A percentile compares a stretch with the other conserved stretches of the same genome.
phyloP scores from a whole-genome alignment of 2,329 filamentous ascomycete genomes.

The Epichloe typhina region DNA sequence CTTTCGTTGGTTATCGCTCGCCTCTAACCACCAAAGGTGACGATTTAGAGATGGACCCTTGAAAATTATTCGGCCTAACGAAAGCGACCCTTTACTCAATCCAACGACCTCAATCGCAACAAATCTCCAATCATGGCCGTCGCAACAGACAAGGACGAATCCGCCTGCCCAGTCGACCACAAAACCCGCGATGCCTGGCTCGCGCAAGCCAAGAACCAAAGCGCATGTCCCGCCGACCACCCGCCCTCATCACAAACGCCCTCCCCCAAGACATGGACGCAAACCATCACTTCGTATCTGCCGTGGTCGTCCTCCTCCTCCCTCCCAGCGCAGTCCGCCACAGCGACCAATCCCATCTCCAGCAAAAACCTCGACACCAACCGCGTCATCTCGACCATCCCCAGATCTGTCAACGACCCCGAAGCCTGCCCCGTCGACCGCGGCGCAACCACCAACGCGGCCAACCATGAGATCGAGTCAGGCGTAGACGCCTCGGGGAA shows the following conservation, averaged over 20 bases:
- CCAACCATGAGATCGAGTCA: constrained; percentile 70
- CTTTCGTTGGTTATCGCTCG: no score
- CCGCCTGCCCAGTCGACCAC: constrained; percentile 76
- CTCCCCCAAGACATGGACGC: constrained; percentile 28
- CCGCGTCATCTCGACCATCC: constrained; percentile 70
- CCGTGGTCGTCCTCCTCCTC: constrained; percentile 22
- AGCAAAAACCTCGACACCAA: constrained; percentile 41
- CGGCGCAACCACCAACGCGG: constrained; percentile 47
- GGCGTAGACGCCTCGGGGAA: constrained; percentile 64
- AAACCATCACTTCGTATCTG: constrained; percentile 28
- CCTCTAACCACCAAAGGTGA: no score
- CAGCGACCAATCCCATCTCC: constrained; percentile 7
- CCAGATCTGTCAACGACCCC: constrained; percentile 38
- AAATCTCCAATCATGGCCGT: constrained; percentile 1
- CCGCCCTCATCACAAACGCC: constrained; percentile 7
- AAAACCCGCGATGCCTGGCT: constrained; percentile 83
- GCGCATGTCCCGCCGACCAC: constrained; percentile 23
- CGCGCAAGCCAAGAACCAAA: constrained; percentile 38
- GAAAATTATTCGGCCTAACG: no score
- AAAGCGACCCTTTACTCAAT: background rate
- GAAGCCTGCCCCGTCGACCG: constrained; percentile 26
- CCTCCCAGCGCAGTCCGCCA: constrained; percentile 6
- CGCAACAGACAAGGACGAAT: constrained; percentile 10
- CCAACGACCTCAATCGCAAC: background rate
- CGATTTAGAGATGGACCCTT: no score